Conservation (phyloP, 2,329 filamentous ascomycete species). For the Didymellaceae sp. region DNA sequence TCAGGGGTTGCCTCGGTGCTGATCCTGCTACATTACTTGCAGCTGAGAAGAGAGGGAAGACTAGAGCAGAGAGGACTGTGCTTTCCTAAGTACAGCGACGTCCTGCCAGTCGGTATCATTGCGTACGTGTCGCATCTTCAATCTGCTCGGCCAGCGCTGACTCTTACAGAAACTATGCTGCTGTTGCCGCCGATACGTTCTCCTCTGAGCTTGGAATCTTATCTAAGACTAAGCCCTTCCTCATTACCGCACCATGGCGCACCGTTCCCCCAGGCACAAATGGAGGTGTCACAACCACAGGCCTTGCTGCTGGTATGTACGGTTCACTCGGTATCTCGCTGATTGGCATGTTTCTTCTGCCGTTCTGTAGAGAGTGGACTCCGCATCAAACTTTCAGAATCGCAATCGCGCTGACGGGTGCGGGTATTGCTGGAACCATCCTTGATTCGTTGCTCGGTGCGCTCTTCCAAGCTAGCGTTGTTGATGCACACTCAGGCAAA, state of each 20-base stretch:
- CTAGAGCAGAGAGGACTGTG: constrained; percentile 44
- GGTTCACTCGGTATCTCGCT: constrained; percentile 75
- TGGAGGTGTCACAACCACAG: constrained; percentile 81
- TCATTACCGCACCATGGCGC: constrained; percentile 83
- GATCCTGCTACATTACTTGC: constrained; percentile 59
- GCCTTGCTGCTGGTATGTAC: constrained; percentile 74
- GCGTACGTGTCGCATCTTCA: constrained; percentile 43
- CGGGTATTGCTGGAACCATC: constrained; percentile 80
- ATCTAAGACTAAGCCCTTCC: constrained; percentile 73
- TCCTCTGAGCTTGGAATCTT: constrained; percentile 95
- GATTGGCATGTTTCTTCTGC: constrained; percentile 71
- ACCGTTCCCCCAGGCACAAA: constrained; percentile 91
- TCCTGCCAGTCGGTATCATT: constrained; percentile 57
- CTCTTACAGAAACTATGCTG: constrained; percentile 79
- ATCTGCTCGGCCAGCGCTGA: constrained; percentile 18
- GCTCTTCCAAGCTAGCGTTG: constrained; percentile 82
- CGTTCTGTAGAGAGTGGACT: constrained; percentile 64
- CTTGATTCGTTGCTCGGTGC: constrained; percentile 89
- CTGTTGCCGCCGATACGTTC: constrained; percentile 91
- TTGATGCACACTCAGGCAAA: constrained; percentile 82
- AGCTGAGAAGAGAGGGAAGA: constrained; percentile 49
- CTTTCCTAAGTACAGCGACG: constrained; percentile 48
- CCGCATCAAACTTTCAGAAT: constrained; percentile 43
- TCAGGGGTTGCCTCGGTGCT: constrained; percentile 77
- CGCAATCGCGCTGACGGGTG: constrained; percentile 65